Percentiles rank a stretch among this genome's conserved stretches.
Conservation (phyloP, 2,329 filamentous ascomycete species). For the Fusarium staphyleae region DNA sequence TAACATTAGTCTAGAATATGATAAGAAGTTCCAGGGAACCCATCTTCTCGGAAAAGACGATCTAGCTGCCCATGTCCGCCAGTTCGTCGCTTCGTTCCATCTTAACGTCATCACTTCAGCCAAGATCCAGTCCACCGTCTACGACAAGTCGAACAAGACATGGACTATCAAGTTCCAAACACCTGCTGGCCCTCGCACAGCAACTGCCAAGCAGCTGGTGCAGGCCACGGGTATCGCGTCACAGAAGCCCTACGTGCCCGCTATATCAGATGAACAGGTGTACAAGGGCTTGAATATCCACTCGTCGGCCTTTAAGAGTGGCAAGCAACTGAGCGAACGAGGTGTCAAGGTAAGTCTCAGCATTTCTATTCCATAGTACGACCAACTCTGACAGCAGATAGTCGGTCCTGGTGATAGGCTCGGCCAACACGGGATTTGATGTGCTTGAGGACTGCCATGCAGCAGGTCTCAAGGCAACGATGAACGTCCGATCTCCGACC, state of each 20-base stretch:
- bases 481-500: slow-evolving; percentile 24
- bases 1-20: slow-evolving; percentile 13
- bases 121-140: slow-evolving; percentile 8
- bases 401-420: slow-evolving; percentile 24
- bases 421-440: slow-evolving; percentile 29
- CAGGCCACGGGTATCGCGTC: slow-evolving; percentile 28
- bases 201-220: slow-evolving; percentile 13
- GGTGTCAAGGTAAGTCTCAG: slow-evolving; percentile 10
- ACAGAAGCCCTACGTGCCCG: slow-evolving; percentile 14
- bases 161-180: slow-evolving; percentile 13
- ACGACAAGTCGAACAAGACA: background rate
- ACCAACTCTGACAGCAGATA: background rate
- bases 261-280: background rate
- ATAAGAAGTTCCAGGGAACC: slow-evolving; percentile 3
- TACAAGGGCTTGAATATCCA: slow-evolving; percentile 26
- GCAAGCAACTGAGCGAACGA: background rate
- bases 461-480: background rate
- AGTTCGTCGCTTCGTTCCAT: slow-evolving; percentile 9
- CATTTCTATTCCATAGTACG: rapidly evolving
- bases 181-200: background rate
- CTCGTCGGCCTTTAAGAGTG: slow-evolving; percentile 18
- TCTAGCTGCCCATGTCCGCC: slow-evolving; percentile 12
- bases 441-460: slow-evolving; percentile 20
- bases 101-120: slow-evolving; percentile 21
- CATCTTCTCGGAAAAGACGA: slow-evolving; percentile 27